Evolutionary conservation across 1,284 basidiomycete genomes (phyloP).

Genomic region (Moesziomyces globuligerus): DNA sequence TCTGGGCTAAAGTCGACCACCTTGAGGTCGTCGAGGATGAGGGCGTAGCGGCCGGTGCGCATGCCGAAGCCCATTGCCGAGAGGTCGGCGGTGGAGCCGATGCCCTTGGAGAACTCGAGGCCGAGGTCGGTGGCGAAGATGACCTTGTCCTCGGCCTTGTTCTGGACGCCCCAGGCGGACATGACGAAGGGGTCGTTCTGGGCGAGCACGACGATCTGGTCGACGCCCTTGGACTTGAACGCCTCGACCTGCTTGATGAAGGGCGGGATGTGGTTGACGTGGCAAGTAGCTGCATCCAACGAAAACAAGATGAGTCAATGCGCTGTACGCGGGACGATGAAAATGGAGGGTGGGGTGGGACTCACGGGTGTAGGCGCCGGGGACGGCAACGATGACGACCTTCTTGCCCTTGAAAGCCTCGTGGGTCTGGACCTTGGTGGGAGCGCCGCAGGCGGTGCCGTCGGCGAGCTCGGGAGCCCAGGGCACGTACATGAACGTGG

Average conservation of each 20-base stretch:
- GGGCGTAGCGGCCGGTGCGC: slow-evolving; percentile 77
- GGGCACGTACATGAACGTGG: slow-evolving; percentile 75
- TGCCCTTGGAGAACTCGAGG: slow-evolving; percentile 74
- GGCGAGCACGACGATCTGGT: slow-evolving; percentile 72
- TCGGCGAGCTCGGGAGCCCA: slow-evolving; percentile 76
- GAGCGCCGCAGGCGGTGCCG: slow-evolving; percentile 66
- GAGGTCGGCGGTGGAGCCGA: slow-evolving; percentile 76
- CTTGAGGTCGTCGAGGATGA: slow-evolving; percentile 78
- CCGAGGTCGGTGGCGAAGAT: slow-evolving; percentile 75
- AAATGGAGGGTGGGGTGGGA: not conserved
- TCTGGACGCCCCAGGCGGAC: slow-evolving; percentile 76
- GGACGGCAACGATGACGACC: slow-evolving; percentile 80
- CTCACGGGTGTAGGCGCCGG: slow-evolving; percentile 73
- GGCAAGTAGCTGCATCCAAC: slow-evolving; percentile 48
- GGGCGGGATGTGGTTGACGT: slow-evolving; percentile 72
- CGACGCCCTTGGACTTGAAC: slow-evolving; percentile 77
- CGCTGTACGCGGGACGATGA: not conserved
- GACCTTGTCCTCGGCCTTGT: slow-evolving; percentile 78
- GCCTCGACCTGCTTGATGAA: slow-evolving; percentile 75
- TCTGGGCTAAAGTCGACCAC: slow-evolving; percentile 49
- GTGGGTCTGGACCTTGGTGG: slow-evolving; percentile 70
- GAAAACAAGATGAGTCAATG: not conserved
- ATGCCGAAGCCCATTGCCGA: slow-evolving; percentile 73
- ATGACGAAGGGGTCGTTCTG: slow-evolving; percentile 65
- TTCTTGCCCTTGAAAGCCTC: slow-evolving; percentile 81